Evolutionary conservation across 441 rosid genomes (phyloP), one percentile per base, ranked within the genome.

Genomic region (Adansonia rubrostipa): DNA sequence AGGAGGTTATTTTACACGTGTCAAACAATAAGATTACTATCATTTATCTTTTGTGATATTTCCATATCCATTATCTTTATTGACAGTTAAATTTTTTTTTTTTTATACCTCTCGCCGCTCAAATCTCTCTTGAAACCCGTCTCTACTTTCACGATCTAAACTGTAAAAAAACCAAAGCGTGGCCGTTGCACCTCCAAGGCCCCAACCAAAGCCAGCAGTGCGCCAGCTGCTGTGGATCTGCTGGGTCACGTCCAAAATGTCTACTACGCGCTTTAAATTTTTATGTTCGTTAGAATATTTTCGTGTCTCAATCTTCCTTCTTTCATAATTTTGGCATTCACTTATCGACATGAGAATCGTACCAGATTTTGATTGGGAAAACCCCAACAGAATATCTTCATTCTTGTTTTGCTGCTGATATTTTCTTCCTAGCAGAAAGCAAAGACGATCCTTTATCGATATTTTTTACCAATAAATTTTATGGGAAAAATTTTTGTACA

Each of bases 161-260:
- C 74, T 7, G 74, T 51, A 2, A 36, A 0, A 24, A 11, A 22
- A 4, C 5, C 17, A 24, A 17, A 15, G 45, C 48, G 67, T 64
- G 58, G 33, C 68, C 56, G 0, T 24, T 17, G 2, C 73, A 24
- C n/a, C 42, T 36, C 42, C 42, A 36, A 36, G 42, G 42, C 22
- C 24, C 0, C 47, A 44, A 7, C 47, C 47, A 3, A 9, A 10
- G 78, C 70, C 17, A 44, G 19, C 22, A 69, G 47, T 14, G 42
- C 75, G 5, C 22, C 51, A 15, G 71, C 56, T 36, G 75, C 82
- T 73, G 56, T 45, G 47, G 17, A 17, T 69, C 28, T 8, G 50
- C 2, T 53, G 5, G 1, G 1, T 15, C 74, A 56, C 69, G 78
- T 57, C 61, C 58, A 0, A 56, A 33, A 7, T 33, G 24, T 19